Percentiles rank a stretch among this genome's conserved stretches.
phyloP scores from a whole-genome alignment of 768 basidiomycete genomes.

The Chlorophyllum brunneum region DNA sequence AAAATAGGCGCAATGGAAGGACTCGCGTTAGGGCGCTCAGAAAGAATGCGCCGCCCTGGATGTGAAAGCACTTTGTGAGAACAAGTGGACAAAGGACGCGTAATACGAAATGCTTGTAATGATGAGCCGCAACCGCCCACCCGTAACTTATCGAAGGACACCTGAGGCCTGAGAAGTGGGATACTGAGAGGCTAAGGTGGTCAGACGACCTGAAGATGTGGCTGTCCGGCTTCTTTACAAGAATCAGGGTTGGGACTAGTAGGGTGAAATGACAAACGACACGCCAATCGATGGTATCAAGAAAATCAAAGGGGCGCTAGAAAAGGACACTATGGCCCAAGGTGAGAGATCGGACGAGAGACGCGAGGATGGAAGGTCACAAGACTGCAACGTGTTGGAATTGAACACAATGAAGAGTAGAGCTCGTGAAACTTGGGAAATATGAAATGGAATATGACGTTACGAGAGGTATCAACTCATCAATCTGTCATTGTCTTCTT shows the following conservation, averaged over 20 bases:
- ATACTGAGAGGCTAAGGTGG: background rate
- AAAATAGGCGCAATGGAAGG: conserved; percentile 3
- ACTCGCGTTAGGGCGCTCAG: conserved; percentile 1
- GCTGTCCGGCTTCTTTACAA: background rate
- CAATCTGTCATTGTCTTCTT: conserved; percentile 5
- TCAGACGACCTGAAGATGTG: background rate
- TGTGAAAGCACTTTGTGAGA: background rate
- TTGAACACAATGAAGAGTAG: background rate
- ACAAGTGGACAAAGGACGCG: background rate
- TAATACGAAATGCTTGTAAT: background rate
- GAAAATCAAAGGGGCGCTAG: background rate
- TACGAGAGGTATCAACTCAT: conserved; percentile 5
- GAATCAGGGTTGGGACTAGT: background rate
- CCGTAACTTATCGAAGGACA: too few species aligned
- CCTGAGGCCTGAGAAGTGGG: background rate
- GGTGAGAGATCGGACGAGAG: background rate
- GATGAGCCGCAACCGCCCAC: too few species aligned
- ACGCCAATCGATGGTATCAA: conserved; percentile 9
- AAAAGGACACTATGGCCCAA: conserved; percentile 9
- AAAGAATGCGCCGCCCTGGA: background rate
- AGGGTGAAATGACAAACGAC: background rate
- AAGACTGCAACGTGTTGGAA: conserved; percentile 11
- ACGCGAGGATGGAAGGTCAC: conserved; percentile 4
- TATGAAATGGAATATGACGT: background rate
- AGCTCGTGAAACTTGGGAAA: conserved; percentile 3